Base-by-base conservation (phyloP, 257 asterid genomes). In the Penstemon newberryi region DNA sequence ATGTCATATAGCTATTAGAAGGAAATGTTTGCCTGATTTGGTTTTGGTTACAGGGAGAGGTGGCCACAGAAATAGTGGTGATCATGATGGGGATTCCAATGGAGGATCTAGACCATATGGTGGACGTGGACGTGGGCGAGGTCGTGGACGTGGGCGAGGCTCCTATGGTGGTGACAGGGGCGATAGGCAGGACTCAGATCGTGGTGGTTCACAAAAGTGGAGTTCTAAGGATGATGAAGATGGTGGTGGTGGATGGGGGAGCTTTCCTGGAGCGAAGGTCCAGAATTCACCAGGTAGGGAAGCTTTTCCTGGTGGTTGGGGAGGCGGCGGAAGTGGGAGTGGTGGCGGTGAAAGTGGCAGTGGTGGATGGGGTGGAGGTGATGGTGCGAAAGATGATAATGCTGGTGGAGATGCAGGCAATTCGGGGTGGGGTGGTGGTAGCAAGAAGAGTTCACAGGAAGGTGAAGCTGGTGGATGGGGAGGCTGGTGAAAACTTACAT, bases 31-130 rank as follows among this genome's bases (percentile, higher is more conserved):
- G 54, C 5, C 54, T 49, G 54, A 64, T 40, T 59, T 56, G 56
- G 52, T 65, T 66, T 70, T 78, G 52, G 55, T 69, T 65, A 65
- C 82, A 89, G 96, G 97, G 71, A 86, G 96, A 76, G 86, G 80
- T 74, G 97, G 87, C 74, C 78, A 79, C 80, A 77, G 91, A 75
- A 83, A 77, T 70, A 84, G 91, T 63, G 83, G 76, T 50, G 80
- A 75, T 54, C 94, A 81, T 55, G 85, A 85, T 50, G 83, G 83
- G 33, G 78, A 77, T 74, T 79, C 83, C 9, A 77, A 86, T 73
- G 89, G 95, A 37, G 71, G 82, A 68, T 89, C 95, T 51, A 83
- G 86, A 76, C 82, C 89, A 19, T 74, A 77, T 25, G 81, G 84
- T 19, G 93, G 86, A 0, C 73, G 86, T 0, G 83, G 85, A 0